A percentile compares a stretch with the other conserved stretches of the same genome.
These are phyloP conservation scores for Sicyos edulis DNA, from an alignment of 306 rosid genomes.

Conservation along the genomic window DNA sequence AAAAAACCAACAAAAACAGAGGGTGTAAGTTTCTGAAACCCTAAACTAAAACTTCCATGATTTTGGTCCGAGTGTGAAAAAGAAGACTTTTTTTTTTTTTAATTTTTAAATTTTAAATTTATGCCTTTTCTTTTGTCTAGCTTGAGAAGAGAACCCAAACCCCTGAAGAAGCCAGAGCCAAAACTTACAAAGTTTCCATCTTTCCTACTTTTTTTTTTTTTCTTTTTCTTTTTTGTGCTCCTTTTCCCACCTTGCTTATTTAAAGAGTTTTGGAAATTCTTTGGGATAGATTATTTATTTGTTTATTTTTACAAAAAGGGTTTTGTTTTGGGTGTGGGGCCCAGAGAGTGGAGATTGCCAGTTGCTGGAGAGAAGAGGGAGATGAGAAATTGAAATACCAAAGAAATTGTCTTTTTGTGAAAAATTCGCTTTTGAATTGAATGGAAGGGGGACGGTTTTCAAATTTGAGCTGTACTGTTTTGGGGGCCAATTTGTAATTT, in stretches of 20 bases:
- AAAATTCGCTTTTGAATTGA: not conserved
- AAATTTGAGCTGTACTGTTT: constrained; percentile 2
- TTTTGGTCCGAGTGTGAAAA: constrained; percentile 63
- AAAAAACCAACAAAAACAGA: constrained; percentile 33
- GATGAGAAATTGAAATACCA: not conserved
- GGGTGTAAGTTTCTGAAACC: constrained; percentile 42
- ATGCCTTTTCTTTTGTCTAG: not conserved
- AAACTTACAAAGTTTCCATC: constrained; percentile 10
- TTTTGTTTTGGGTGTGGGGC: not conserved
- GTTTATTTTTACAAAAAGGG: too few species aligned
- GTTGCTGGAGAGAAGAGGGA: not conserved
- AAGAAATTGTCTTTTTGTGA: not conserved
- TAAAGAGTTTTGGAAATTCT: not conserved
- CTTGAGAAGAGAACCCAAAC: constrained; percentile 16
- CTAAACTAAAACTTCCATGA: constrained; percentile 65
- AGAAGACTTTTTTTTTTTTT: constrained; percentile 33
- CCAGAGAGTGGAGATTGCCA: constrained; percentile 3
- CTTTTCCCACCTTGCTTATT: constrained; percentile 9
- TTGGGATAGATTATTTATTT: not conserved
- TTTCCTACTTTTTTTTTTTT: not conserved
- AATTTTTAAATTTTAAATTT: not conserved
- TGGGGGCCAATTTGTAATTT: not conserved
- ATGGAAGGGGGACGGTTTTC: not conserved
- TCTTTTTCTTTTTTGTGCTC: not conserved
- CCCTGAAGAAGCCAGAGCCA: constrained; percentile 11